phyloP scores from a whole-genome alignment of 2,329 filamentous ascomycete genomes.

The Aspergillus aculeatus region DNA sequence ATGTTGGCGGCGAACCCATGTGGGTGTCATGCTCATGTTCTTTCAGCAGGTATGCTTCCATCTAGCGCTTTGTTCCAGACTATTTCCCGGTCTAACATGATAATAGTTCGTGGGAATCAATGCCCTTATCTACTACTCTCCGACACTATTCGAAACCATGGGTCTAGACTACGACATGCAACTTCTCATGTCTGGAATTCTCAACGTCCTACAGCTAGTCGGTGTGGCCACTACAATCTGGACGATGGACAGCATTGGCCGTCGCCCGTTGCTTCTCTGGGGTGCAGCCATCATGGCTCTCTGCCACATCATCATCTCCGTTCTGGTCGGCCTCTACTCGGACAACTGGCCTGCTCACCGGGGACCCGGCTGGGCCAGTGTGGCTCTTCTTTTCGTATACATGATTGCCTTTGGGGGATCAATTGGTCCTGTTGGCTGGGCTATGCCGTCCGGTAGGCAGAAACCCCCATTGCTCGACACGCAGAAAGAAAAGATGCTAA shows the following conservation, averaged over 20 bases:
- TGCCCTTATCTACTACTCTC: slow-evolving; percentile 60
- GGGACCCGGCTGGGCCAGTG: slow-evolving; percentile 55
- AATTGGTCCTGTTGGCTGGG: slow-evolving; percentile 55
- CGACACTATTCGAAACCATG: slow-evolving; percentile 57
- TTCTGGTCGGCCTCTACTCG: slow-evolving; percentile 55
- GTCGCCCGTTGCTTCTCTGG: slow-evolving; percentile 47
- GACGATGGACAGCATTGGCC: slow-evolving; percentile 51
- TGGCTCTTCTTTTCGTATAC: slow-evolving; percentile 62
- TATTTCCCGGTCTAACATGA: slow-evolving; percentile 4
- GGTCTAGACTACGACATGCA: slow-evolving; percentile 47
- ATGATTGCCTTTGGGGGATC: slow-evolving; percentile 61
- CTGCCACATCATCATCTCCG: slow-evolving; percentile 52
- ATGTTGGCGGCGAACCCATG: slow-evolving; percentile 51
- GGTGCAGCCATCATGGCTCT: slow-evolving; percentile 49
- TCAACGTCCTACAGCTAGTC: slow-evolving; percentile 52
- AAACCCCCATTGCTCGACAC: too few species aligned
- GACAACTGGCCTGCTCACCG: slow-evolving; percentile 52
- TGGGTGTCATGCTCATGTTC: slow-evolving; percentile 56
- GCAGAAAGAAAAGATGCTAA: slow-evolving; percentile 12
- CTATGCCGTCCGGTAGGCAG: slow-evolving; percentile 38
- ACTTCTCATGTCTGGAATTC: slow-evolving; percentile 54
- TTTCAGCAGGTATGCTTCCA: slow-evolving; percentile 50
- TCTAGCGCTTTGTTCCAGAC: too few species aligned
- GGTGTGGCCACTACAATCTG: slow-evolving; percentile 50
- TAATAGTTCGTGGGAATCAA: slow-evolving; percentile 52